Conservation (phyloP, 257 asterid genomes). For the Fraxinus excelsior region DNA sequence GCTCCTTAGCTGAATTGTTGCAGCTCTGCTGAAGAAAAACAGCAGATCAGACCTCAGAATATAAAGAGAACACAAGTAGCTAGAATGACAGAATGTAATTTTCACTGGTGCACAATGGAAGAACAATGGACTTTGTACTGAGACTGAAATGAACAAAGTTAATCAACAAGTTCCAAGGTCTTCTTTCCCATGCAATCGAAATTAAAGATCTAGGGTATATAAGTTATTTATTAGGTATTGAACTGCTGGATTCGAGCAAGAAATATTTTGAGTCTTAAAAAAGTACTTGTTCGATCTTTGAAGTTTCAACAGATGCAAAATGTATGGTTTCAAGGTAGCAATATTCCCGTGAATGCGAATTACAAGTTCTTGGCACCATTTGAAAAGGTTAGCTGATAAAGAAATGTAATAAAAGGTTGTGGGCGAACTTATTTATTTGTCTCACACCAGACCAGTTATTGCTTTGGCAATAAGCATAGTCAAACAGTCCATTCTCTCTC, state of each 20-base stretch:
- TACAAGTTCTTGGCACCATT: not conserved
- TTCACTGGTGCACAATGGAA: too few relatives aligned
- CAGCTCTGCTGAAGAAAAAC: too few relatives aligned
- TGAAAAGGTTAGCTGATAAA: not conserved
- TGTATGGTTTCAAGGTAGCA: not conserved
- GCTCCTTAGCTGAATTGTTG: too few relatives aligned
- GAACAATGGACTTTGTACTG: too few relatives aligned
- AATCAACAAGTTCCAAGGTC: too few relatives aligned
- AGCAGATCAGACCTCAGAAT: too few relatives aligned
- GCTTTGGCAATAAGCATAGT: not conserved
- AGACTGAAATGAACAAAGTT: too few relatives aligned
- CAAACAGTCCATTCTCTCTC: not conserved
- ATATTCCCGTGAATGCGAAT: not conserved
- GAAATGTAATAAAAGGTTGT: not conserved
- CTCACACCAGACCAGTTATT: not conserved
- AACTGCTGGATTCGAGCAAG: not conserved
- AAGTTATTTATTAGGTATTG: not conserved
- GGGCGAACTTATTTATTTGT: not conserved
- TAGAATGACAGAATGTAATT: too few relatives aligned
- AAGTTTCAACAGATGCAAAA: not conserved
- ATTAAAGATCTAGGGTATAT: not conserved
- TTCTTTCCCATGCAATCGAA: not conserved
- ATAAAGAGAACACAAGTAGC: too few relatives aligned
- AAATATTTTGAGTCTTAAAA: not conserved
- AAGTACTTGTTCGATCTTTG: not conserved